phyloP scores from a whole-genome alignment of 2,329 filamentous ascomycete species.

The Lasiodiplodia hormozganensis region DNA sequence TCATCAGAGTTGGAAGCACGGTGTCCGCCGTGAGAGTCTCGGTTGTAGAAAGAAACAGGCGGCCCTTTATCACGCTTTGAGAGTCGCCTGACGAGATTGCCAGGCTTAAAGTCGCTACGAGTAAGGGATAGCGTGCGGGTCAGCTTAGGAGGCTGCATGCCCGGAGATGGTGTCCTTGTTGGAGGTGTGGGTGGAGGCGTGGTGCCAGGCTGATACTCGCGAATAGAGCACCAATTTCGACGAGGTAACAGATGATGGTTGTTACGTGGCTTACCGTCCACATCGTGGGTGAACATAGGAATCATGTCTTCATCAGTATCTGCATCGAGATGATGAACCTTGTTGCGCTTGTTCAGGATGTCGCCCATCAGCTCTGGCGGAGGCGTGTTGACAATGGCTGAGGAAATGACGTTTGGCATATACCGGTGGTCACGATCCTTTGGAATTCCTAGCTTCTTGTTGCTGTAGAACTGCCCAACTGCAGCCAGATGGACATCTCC shows the following conservation, averaged over 20 bases:
- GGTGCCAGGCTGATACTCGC: conserved; percentile 77
- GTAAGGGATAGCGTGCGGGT: conserved; percentile 40
- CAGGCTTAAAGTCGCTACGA: conserved; percentile 43
- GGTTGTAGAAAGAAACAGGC: conserved; percentile 47
- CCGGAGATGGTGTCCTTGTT: conserved; percentile 36
- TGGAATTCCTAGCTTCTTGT: conserved; percentile 78
- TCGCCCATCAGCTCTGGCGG: conserved; percentile 88
- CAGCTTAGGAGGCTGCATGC: conserved; percentile 32
- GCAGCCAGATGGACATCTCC: conserved; percentile 94
- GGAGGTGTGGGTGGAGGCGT: conserved; percentile 74
- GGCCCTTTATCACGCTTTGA: conserved; percentile 38
- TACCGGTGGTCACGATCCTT: conserved; percentile 95
- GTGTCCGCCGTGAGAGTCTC: conserved; percentile 18
- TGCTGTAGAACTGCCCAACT: conserved; percentile 93
- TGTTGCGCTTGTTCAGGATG: conserved; percentile 92
- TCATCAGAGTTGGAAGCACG: conserved; percentile 11
- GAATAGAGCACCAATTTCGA: conserved; percentile 94
- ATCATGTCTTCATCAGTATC: conserved; percentile 96
- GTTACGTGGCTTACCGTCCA: conserved; percentile 87
- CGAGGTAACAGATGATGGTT: conserved; percentile 89
- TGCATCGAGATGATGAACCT: conserved; percentile 66
- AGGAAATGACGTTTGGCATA: conserved; percentile 95
- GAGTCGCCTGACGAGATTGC: conserved; percentile 52
- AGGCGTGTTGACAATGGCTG: conserved; percentile 91
- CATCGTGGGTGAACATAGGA: conserved; percentile 86